A percentile compares a stretch with the other conserved stretches of the same genome.
Evolutionary conservation across 2,329 filamentous ascomycete species (phyloP).

Genomic region (Apiospora koreana): DNA sequence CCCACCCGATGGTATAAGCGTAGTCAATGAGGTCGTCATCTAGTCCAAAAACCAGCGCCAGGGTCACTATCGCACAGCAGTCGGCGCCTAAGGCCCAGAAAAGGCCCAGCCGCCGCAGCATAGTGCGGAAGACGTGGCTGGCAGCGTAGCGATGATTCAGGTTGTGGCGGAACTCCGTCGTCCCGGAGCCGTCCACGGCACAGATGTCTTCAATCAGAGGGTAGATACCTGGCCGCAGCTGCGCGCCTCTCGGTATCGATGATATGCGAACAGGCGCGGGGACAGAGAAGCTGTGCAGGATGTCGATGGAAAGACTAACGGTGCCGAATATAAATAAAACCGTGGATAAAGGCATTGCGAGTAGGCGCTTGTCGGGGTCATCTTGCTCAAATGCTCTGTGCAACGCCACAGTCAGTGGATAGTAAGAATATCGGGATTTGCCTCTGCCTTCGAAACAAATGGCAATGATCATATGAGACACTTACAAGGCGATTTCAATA

Average conservation of each 20-base stretch:
- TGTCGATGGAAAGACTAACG: conserved; percentile 51
- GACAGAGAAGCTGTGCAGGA: conserved; percentile 43
- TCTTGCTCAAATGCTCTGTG: conserved; percentile 22
- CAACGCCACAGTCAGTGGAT: too few species aligned
- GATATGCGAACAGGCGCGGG: conserved; percentile 52
- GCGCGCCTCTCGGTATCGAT: conserved; percentile 49
- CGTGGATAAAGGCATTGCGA: conserved; percentile 52
- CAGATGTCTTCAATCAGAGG: conserved; percentile 54
- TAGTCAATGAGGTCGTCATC: conserved; percentile 8
- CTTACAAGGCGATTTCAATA: conserved; percentile 52
- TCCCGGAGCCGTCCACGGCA: conserved; percentile 53
- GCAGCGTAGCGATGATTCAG: conserved; percentile 54
- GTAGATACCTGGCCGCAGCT: conserved; percentile 55
- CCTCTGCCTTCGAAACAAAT: too few species aligned
- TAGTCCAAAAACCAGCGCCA: conserved; percentile 16
- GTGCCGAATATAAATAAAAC: conserved; percentile 54
- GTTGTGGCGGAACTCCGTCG: conserved; percentile 51
- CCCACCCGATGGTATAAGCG: conserved; percentile 19
- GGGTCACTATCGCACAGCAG: conserved; percentile 19
- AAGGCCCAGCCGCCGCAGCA: conserved; percentile 51
- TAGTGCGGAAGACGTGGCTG: conserved; percentile 52
- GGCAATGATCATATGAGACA: background rate
- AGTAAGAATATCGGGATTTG: too few species aligned
- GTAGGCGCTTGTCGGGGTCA: conserved; percentile 44
- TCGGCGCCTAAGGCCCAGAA: conserved; percentile 47